These are phyloP conservation scores for Naegleria lovaniensis DNA, from an alignment of 208 protist genomes.

Conservation along the genomic window DNA sequence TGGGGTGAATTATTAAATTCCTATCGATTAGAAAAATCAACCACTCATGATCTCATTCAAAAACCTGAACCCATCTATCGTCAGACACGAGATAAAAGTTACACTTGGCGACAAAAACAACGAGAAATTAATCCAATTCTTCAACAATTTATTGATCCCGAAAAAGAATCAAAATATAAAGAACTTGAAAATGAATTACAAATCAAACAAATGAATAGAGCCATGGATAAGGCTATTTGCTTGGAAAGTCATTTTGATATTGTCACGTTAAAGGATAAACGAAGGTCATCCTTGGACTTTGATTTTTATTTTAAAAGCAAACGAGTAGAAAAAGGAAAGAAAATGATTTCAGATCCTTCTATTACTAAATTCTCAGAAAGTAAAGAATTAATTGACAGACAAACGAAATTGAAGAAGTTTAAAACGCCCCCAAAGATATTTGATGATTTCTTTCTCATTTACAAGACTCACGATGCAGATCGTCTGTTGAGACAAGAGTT, in stretches of 20 bases:
- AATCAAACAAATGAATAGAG: not conserved
- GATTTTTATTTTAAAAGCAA: not conserved
- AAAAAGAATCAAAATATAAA: not conserved
- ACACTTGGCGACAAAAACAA: not conserved
- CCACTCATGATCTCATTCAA: not conserved
- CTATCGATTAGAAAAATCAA: not conserved
- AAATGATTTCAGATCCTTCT: not conserved
- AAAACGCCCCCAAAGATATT: not conserved
- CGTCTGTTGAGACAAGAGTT: not conserved
- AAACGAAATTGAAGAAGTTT: conserved; percentile 3
- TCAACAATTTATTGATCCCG: not conserved
- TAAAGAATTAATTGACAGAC: not conserved
- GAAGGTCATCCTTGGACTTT: not conserved
- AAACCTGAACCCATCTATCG: not conserved
- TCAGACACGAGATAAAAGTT: not conserved
- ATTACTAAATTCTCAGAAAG: not conserved
- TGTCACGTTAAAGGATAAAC: not conserved
- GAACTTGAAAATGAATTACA: not conserved
- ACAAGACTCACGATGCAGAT: not conserved
- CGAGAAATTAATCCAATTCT: not conserved
- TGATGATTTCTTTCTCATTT: not conserved
- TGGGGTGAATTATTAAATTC: not conserved
- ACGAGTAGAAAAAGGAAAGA: not conserved
- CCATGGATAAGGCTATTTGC: not conserved
- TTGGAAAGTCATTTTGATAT: conserved; percentile 8